phyloP scores from a whole-genome alignment of 208 protist genomes.

The Novymonas esmeraldas region DNA sequence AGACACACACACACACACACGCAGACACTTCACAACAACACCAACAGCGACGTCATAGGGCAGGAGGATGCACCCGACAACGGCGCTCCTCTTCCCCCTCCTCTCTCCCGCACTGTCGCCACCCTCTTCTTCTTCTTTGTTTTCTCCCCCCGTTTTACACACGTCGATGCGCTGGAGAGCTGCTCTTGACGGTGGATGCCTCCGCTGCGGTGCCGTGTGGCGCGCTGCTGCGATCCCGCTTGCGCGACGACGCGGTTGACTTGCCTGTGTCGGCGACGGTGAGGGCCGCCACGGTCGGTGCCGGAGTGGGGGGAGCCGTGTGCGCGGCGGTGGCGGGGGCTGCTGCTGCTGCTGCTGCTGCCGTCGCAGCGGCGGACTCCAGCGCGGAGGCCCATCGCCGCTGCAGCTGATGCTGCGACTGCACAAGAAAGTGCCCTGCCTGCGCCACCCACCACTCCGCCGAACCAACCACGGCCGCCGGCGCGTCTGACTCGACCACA shows the following conservation, averaged over 20 bases:
- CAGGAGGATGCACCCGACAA: too few relatives aligned
- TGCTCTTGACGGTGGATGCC: neutral
- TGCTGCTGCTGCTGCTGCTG: conserved; percentile 12
- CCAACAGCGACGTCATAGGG: too few relatives aligned
- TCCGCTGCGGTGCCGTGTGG: neutral
- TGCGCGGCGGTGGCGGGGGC: neutral
- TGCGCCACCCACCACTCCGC: conserved; percentile 65
- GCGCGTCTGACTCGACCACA: neutral
- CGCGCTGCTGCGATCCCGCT: conserved; percentile 4
- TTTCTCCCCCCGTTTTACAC: too few relatives aligned
- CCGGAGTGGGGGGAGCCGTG: neutral
- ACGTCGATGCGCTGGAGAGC: too few relatives aligned
- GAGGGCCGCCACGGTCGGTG: neutral
- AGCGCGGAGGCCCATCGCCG: conserved; percentile 60
- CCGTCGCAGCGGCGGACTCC: conserved; percentile 30
- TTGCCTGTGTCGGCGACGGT: neutral
- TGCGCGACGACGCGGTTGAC: neutral
- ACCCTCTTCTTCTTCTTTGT: too few relatives aligned
- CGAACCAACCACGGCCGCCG: conserved; percentile 2
- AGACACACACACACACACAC: too few relatives aligned
- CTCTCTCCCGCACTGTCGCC: too few relatives aligned
- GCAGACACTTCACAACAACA: too few relatives aligned
- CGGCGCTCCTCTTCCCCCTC: too few relatives aligned
- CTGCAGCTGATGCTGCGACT: conserved; percentile 55
- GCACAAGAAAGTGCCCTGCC: conserved; percentile 40